phyloP scores from a whole-genome alignment of 164 flowering plant genomes.

The Aristolochia contorta region DNA sequence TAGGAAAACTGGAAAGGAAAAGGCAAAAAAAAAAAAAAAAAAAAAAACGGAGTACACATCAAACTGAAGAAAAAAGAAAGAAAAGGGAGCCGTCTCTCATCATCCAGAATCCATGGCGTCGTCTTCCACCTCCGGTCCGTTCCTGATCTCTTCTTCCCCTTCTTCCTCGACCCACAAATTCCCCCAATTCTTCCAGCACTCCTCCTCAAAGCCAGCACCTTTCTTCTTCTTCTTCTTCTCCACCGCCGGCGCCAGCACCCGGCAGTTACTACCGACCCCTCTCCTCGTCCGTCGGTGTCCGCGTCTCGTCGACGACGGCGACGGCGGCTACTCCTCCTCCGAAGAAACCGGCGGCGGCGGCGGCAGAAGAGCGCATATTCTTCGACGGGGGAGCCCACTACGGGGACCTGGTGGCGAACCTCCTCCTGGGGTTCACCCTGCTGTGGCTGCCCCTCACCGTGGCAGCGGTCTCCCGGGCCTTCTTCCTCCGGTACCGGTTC shows the following conservation, averaged over 20 bases:
- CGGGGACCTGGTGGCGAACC: conserved; percentile 78
- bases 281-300: conserved; percentile 30
- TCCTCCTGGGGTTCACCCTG: conserved; percentile 83
- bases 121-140: conserved; percentile 12
- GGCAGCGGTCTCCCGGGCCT: conserved; percentile 80
- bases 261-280: conserved; percentile 6
- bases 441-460: conserved; percentile 84
- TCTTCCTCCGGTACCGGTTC: conserved; percentile 79
- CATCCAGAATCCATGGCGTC: not conserved
- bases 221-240: conserved; percentile 1
- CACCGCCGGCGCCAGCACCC: conserved; percentile 10
- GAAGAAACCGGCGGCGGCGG: conserved; percentile 10
- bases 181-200: conserved; percentile 9
- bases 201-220: conserved; percentile 13
- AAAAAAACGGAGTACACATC: too few species aligned
- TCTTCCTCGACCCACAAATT: conserved; percentile 23
- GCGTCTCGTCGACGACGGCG: conserved; percentile 56
- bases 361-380: conserved; percentile 46
- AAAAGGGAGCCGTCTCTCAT: too few species aligned
- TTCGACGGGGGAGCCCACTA: conserved; percentile 98
- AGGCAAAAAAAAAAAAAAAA: too few species aligned
- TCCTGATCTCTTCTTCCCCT: conserved; percentile 19
- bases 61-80: too few species aligned
- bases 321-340: conserved; percentile 28
- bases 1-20: too few species aligned